These are phyloP conservation scores for Pyrus communis DNA, from an alignment of 306 rosid species.

Conservation along the genomic window DNA sequence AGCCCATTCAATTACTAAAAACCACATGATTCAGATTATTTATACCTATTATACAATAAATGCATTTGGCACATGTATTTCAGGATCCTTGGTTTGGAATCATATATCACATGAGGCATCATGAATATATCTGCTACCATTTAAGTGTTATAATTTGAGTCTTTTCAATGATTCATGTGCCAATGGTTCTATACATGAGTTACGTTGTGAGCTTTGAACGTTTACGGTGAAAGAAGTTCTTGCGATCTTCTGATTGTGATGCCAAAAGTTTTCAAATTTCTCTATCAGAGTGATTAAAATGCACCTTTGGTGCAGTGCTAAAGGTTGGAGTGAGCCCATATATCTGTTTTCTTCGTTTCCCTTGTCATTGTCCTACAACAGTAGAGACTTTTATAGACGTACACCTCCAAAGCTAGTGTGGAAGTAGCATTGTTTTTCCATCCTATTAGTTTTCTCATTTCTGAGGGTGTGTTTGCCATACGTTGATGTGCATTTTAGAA, in stretches of 20 bases:
- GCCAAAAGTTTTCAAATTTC: too few relatives aligned
- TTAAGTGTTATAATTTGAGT: not conserved
- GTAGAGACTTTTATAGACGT: not conserved
- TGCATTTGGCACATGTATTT: not conserved
- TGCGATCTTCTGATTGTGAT: not conserved
- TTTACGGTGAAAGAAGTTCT: not conserved
- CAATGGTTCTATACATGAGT: not conserved
- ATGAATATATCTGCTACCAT: not conserved
- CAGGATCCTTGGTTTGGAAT: not conserved
- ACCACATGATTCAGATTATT: not conserved
- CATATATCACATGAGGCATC: not conserved
- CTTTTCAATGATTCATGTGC: not conserved
- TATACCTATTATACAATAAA: not conserved
- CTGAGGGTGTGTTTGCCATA: not conserved
- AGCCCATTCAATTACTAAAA: not conserved
- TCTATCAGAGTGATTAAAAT: too few relatives aligned
- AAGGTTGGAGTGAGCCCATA: not conserved
- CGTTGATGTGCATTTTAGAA: not conserved
- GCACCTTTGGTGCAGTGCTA: too few relatives aligned
- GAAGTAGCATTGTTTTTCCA: not conserved
- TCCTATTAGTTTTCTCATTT: not conserved
- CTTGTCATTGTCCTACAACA: not conserved
- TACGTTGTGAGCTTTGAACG: not conserved
- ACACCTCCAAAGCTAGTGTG: not conserved
- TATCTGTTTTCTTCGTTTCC: not conserved